Percentiles rank a stretch among this genome's conserved stretches.
Conservation (phyloP, 768 basidiomycete genomes). For the Tulasnella sp. region DNA sequence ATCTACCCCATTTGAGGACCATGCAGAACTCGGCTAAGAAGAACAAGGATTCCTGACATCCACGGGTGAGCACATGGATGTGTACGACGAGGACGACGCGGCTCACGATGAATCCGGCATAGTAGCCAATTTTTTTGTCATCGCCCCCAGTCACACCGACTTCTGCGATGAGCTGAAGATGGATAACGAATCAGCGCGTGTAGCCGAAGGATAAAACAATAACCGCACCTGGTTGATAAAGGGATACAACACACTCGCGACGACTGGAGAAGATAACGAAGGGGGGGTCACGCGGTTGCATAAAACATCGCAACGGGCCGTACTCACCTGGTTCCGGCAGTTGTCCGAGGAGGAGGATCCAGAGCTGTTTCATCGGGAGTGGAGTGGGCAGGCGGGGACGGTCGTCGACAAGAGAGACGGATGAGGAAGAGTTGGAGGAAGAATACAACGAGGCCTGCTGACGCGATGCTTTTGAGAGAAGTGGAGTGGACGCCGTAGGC, state of each 20-base stretch:
- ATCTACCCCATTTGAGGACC: conserved; percentile 18
- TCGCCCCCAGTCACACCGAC: conserved; percentile 16
- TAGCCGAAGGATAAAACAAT: not conserved
- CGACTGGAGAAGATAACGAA: not conserved
- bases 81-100: not conserved
- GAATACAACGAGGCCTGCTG: not conserved
- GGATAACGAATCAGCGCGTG: not conserved
- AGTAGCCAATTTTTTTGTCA: conserved; percentile 15
- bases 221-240: conserved; percentile 14
- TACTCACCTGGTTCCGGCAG: conserved; percentile 15
- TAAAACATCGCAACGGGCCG: not conserved
- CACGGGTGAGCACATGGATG: not conserved
- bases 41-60: conserved; percentile 17
- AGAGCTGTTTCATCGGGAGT: conserved; percentile 13
- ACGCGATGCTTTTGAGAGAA: not conserved
- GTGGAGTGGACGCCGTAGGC: not conserved
- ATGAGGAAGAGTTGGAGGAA: not conserved
- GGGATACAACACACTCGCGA: conserved; percentile 13
- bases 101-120: conserved; percentile 18
- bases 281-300: not conserved
- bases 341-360: conserved; percentile 13
- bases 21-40: conserved; percentile 15
- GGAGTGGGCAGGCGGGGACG: conserved; percentile 7
- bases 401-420: not conserved
- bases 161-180: conserved; percentile 12